A percentile compares a stretch with the other conserved stretches of the same genome.
These are phyloP conservation scores for Tuber borchii DNA, from an alignment of 495 filamentous ascomycete species.

Conservation along the genomic window DNA sequence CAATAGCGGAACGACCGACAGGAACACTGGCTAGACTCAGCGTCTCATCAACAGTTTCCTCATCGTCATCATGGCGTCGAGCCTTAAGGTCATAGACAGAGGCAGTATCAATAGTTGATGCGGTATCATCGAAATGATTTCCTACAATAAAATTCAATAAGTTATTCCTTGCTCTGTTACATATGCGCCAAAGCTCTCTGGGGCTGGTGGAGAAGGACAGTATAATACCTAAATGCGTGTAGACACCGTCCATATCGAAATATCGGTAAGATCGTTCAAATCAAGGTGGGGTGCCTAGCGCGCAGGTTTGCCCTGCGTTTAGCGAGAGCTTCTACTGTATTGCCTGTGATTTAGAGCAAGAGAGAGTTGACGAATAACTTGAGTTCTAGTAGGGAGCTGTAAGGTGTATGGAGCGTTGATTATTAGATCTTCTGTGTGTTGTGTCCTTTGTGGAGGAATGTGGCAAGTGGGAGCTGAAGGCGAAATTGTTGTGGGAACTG, in stretches of 20 bases:
- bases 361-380: background rate
- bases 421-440: background rate
- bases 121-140: slow-evolving; percentile 47
- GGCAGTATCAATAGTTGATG: slow-evolving; percentile 41
- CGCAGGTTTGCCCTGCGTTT: background rate
- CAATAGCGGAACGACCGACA: slow-evolving; percentile 64
- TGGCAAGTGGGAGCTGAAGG: background rate
- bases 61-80: slow-evolving; percentile 71
- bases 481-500: background rate
- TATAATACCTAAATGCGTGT: slow-evolving; percentile 73
- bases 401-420: background rate
- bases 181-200: slow-evolving; percentile 60
- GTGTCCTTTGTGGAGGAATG: background rate
- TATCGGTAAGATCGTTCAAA: background rate
- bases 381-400: background rate
- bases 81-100: slow-evolving; percentile 47
- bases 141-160: slow-evolving; percentile 59
- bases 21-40: slow-evolving; percentile 86
- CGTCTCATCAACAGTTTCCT: slow-evolving; percentile 81
- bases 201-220: slow-evolving; percentile 62
- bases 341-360: background rate
- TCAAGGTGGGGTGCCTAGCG: background rate
- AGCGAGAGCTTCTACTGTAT: background rate
- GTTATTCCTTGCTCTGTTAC: slow-evolving; percentile 70
- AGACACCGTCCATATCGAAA: slow-evolving; percentile 66